These are phyloP conservation scores for Phoma sp. DNA, from an alignment of 2,329 filamentous ascomycete genomes.

Conservation along the genomic window DNA sequence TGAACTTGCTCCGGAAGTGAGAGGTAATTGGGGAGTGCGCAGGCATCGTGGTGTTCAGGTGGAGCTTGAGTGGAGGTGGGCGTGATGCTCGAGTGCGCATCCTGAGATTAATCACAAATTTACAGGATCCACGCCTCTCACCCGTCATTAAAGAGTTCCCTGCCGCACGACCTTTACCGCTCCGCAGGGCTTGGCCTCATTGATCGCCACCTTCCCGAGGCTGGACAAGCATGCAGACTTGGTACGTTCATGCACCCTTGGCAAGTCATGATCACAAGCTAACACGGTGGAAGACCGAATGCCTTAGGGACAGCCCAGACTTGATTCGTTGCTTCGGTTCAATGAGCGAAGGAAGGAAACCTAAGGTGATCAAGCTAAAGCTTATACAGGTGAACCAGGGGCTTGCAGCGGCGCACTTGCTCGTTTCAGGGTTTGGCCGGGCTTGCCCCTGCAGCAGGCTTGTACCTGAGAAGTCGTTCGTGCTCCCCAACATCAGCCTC, in stretches of 20 bases:
- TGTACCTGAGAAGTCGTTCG: constrained; percentile 14
- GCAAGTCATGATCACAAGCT: constrained; percentile 1
- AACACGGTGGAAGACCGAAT: constrained; percentile 14
- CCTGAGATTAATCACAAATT: constrained; percentile 41
- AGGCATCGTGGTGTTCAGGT: constrained; percentile 42
- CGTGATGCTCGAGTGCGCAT: constrained; percentile 44
- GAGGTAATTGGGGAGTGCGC: constrained; percentile 43
- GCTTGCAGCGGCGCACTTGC: constrained; percentile 21
- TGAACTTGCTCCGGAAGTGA: constrained; percentile 43
- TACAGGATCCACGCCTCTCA: constrained; percentile 17
- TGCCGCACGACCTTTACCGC: constrained; percentile 16
- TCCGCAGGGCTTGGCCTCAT: constrained; percentile 3
- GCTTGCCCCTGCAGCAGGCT: constrained; percentile 18
- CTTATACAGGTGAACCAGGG: constrained; percentile 29
- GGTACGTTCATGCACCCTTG: constrained; percentile 10
- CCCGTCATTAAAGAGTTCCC: constrained; percentile 21
- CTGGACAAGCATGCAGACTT: constrained; percentile 9
- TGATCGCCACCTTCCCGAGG: constrained; percentile 4
- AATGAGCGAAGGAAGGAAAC: constrained; percentile 22
- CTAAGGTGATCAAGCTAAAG: constrained; percentile 30
- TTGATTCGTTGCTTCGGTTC: constrained; percentile 15
- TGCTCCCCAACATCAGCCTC: constrained; percentile 12
- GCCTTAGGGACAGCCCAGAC: constrained; percentile 16
- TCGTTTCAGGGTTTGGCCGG: constrained; percentile 21
- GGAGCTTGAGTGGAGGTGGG: constrained; percentile 44